Evolutionary conservation across 345 rosid genomes (phyloP).

Genomic region (Reutealis trisperma): DNA sequence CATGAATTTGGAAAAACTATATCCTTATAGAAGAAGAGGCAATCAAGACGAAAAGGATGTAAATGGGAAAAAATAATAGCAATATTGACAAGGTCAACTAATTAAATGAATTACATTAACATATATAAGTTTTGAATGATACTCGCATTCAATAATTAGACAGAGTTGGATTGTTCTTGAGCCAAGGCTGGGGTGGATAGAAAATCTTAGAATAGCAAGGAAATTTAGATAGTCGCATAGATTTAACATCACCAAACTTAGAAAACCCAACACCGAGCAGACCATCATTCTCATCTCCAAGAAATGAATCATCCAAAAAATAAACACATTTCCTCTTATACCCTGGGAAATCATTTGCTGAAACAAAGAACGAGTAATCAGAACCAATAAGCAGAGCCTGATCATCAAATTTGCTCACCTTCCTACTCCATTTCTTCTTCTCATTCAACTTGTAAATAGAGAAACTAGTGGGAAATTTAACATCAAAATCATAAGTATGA

Average conservation of each 20-base stretch:
- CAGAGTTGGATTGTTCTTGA: neutral
- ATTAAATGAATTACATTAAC: no score
- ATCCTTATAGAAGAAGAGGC: no score
- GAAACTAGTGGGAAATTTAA: neutral
- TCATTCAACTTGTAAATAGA: slow-evolving; percentile 14
- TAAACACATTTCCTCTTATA: slow-evolving; percentile 9
- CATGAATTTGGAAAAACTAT: no score
- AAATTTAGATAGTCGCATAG: neutral
- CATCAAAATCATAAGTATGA: neutral
- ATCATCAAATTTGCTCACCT: slow-evolving; percentile 7
- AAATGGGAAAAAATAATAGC: no score
- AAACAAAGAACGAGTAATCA: slow-evolving; percentile 4
- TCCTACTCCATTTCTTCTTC: slow-evolving; percentile 6
- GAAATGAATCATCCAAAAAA: no score
- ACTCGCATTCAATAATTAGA: no score
- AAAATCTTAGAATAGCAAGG: neutral
- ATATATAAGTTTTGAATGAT: no score
- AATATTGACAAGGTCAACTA: no score
- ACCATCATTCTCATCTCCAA: neutral
- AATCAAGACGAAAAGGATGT: no score
- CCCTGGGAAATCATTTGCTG: slow-evolving; percentile 29
- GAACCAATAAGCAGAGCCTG: neutral
- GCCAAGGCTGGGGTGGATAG: neutral
- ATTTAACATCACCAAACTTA: neutral
- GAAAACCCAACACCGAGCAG: neutral